Evolutionary conservation across 2,329 filamentous ascomycete species (phyloP).

Genomic region (Ceratocystis huliohia): DNA sequence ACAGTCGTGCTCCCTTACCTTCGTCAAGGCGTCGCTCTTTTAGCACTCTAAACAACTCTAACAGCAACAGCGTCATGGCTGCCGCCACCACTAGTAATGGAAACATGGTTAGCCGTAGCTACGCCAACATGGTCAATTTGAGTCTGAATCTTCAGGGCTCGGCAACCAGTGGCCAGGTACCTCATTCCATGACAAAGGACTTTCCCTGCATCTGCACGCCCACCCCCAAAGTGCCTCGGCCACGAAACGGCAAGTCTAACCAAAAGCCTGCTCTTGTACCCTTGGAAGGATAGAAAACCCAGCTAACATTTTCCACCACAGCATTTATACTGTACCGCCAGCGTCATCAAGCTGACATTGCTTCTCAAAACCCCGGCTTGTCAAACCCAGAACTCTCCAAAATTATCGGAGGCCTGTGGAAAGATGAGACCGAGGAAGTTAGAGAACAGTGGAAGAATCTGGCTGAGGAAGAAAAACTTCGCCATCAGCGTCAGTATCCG

Average conservation of each 20-base stretch:
- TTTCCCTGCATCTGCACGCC: conserved; percentile 45
- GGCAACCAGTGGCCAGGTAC: conserved; percentile 20
- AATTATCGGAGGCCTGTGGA: conserved; percentile 91
- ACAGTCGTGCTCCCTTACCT: not conserved
- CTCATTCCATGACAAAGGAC: conserved; percentile 26
- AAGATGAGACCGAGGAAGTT: conserved; percentile 55
- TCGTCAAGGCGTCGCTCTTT: not conserved
- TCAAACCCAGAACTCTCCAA: conserved; percentile 95
- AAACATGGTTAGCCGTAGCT: conserved; percentile 25
- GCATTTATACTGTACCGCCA: conserved; percentile 97
- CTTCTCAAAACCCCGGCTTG: conserved; percentile 71
- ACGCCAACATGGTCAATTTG: conserved; percentile 28
- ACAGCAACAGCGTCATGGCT: not conserved
- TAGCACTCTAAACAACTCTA: not conserved
- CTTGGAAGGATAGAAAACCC: conserved; percentile 10
- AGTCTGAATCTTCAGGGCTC: conserved; percentile 29
- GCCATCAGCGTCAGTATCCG: conserved; percentile 80
- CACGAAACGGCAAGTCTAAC: conserved; percentile 42
- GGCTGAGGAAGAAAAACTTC: conserved; percentile 84
- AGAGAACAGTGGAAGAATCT: conserved; percentile 81
- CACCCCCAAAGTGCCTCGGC: conserved; percentile 44
- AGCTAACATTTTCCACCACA: conserved; percentile 29
- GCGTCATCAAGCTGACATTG: conserved; percentile 73
- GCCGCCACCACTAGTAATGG: not conserved
- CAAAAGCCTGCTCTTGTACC: not conserved